phyloP scores from a whole-genome alignment of 164 flowering plant species.

The Stephania cephalantha region DNA sequence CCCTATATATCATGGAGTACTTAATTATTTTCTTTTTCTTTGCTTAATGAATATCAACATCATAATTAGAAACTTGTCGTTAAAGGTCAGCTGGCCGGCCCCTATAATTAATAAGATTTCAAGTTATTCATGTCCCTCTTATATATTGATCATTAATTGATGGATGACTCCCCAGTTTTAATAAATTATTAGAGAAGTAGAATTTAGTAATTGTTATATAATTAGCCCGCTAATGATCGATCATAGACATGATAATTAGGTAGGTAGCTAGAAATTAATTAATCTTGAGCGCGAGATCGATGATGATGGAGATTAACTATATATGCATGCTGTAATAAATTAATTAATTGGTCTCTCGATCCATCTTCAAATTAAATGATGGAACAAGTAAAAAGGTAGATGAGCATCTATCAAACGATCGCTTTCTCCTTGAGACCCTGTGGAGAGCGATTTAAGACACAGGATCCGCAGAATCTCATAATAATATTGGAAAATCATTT shows the following conservation, averaged over 20 bases:
- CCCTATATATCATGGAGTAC: not conserved
- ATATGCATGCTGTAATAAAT: not conserved
- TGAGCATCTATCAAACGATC: not conserved
- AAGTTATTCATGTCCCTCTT: too few relatives aligned
- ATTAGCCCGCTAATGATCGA: too few relatives aligned
- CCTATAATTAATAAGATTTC: too few relatives aligned
- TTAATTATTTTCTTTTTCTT: not conserved
- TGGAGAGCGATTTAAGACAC: not conserved
- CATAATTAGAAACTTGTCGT: not conserved
- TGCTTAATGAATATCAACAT: not conserved
- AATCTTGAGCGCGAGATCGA: too few relatives aligned
- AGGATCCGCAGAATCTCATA: not conserved
- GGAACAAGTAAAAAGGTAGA: not conserved
- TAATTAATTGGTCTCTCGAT: too few relatives aligned
- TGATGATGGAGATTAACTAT: not conserved
- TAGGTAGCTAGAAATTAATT: too few relatives aligned
- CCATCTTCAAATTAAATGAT: not conserved
- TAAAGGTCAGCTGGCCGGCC: not conserved
- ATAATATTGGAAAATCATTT: not conserved
- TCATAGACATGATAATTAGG: too few relatives aligned
- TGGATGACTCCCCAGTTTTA: too few relatives aligned
- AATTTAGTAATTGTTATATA: too few relatives aligned
- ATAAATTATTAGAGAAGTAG: too few relatives aligned
- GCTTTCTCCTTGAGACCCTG: constrained; percentile 1
- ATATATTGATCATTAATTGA: too few relatives aligned